Evolutionary conservation across 306 rosid species (phyloP).

Genomic region (Coriaria nepalensis): DNA sequence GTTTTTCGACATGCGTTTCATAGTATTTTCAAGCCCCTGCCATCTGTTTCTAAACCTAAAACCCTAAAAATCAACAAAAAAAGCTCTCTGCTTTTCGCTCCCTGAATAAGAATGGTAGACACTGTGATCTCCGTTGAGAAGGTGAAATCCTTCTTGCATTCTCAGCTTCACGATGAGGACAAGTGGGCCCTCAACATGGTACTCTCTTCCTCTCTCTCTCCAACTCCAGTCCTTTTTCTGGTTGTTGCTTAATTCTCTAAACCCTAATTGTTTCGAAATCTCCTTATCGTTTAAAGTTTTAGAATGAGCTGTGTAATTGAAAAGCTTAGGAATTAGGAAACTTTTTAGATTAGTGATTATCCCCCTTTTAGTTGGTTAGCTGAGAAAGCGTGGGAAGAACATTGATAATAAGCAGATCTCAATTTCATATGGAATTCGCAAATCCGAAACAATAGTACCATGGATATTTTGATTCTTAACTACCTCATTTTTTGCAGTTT

Average conservation of each 20-base stretch:
- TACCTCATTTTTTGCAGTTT: background rate
- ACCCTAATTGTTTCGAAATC: background rate
- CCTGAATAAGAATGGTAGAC: slow-evolving; percentile 40
- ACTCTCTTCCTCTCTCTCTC: slow-evolving; percentile 6
- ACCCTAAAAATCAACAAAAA: slow-evolving; percentile 19
- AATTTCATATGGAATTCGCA: background rate
- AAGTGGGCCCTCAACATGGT: slow-evolving; percentile 82
- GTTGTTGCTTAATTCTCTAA: background rate
- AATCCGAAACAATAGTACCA: background rate
- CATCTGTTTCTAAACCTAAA: slow-evolving; percentile 20
- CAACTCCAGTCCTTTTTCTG: background rate
- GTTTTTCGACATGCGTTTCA: background rate
- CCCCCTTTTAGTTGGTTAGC: slow-evolving; percentile 1
- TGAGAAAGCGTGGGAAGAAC: background rate
- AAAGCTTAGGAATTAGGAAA: background rate
- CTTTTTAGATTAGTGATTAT: background rate
- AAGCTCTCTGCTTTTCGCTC: background rate
- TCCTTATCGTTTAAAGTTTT: background rate
- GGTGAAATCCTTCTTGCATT: slow-evolving; percentile 35
- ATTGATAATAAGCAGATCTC: background rate
- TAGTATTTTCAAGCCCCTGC: background rate
- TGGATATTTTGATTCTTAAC: background rate
- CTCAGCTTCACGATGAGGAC: slow-evolving; percentile 62
- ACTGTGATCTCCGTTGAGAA: slow-evolving; percentile 35
- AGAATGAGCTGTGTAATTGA: background rate